Conservation (phyloP, 495 filamentous ascomycete genomes). For the Lasiosphaeriaceae sp. region DNA sequence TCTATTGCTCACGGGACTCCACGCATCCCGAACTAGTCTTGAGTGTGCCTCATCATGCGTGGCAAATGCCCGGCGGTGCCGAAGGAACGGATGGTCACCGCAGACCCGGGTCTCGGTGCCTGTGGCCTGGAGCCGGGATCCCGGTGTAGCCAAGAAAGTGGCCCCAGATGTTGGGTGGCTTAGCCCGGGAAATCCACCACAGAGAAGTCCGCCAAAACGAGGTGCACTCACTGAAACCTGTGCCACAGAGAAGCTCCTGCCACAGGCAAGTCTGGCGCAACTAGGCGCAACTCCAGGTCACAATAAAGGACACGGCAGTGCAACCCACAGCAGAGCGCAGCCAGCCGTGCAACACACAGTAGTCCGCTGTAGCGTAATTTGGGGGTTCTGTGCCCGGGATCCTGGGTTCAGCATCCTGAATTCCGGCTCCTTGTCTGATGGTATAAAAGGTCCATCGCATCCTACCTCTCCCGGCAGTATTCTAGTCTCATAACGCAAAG, state of each 20-base stretch:
- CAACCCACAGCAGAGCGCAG: not conserved
- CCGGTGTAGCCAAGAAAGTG: not conserved
- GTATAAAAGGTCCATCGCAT: conserved; percentile 1
- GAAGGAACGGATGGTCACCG: conserved; percentile 1
- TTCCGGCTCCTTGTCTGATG: not conserved
- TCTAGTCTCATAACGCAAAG: not conserved
- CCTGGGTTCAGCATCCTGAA: not conserved
- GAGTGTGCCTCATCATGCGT: not conserved
- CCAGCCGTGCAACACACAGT: not conserved
- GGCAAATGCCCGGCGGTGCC: not conserved
- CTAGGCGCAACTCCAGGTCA: not conserved
- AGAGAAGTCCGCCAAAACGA: too few relatives aligned
- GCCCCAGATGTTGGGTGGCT: not conserved
- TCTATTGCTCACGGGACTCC: not conserved
- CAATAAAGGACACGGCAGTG: not conserved
- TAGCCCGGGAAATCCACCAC: not conserved
- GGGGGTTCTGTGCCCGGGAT: not conserved
- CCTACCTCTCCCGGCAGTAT: not conserved
- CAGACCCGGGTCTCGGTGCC: conserved; percentile 1
- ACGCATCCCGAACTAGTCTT: not conserved
- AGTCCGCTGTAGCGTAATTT: too few relatives aligned
- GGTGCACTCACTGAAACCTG: too few relatives aligned
- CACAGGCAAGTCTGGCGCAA: not conserved
- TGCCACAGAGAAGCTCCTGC: not conserved
- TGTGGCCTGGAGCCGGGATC: not conserved